phyloP scores from a whole-genome alignment of 2,329 filamentous ascomycete genomes.

The Didymella arachidicola region DNA sequence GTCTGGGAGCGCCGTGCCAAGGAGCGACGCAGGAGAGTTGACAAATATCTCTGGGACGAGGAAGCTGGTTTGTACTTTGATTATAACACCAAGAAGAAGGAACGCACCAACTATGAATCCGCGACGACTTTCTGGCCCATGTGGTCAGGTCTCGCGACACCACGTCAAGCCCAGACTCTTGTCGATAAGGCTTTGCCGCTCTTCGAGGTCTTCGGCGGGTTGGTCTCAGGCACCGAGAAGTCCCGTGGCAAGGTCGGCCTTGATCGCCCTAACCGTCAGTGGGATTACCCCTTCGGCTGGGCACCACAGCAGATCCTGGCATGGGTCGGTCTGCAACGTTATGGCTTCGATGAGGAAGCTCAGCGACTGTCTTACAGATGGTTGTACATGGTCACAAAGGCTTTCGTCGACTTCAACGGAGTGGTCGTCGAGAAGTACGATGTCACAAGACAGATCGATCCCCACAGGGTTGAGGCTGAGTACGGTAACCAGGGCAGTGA shows the following conservation, averaged over 20 bases:
- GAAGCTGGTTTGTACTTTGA: slow-evolving; percentile 97
- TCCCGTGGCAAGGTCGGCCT: slow-evolving; percentile 82
- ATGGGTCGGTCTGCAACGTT: slow-evolving; percentile 90
- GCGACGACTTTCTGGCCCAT: slow-evolving; percentile 97
- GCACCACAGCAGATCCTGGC: slow-evolving; percentile 98
- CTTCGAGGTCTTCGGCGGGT: slow-evolving; percentile 86
- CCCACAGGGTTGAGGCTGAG: slow-evolving; percentile 93
- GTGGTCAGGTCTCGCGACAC: slow-evolving; percentile 89
- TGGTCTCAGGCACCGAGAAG: slow-evolving; percentile 88
- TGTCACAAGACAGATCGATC: slow-evolving; percentile 87
- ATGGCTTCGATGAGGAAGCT: slow-evolving; percentile 89
- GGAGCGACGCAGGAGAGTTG: slow-evolving; percentile 82
- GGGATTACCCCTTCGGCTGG: slow-evolving; percentile 99
- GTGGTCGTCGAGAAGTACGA: slow-evolving; percentile 99
- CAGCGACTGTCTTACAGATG: slow-evolving; percentile 93
- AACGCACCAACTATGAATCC: slow-evolving; percentile 85
- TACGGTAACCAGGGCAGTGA: slow-evolving; percentile 97
- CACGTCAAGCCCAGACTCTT: slow-evolving; percentile 83
- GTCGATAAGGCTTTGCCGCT: slow-evolving; percentile 82
- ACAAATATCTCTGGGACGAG: slow-evolving; percentile 94
- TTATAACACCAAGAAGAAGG: slow-evolving; percentile 84
- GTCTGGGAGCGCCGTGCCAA: slow-evolving; percentile 90
- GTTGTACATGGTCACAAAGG: slow-evolving; percentile 98
- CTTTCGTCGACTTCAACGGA: slow-evolving; percentile 97
- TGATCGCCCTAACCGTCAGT: slow-evolving; percentile 90